Evolutionary conservation across 345 rosid species (phyloP).

Genomic region (Bruguiera parviflora): DNA sequence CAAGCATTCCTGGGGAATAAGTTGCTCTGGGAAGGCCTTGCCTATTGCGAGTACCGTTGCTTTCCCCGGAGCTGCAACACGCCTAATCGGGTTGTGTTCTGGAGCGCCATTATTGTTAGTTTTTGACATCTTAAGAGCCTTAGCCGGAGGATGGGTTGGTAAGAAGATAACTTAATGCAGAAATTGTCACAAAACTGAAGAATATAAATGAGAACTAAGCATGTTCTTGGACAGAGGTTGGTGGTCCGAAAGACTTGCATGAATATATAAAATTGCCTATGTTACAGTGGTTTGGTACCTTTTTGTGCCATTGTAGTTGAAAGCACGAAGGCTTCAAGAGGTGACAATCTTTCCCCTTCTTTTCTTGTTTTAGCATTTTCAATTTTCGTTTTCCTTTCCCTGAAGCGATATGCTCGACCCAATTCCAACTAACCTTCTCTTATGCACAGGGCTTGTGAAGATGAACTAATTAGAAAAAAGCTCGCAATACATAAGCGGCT

Average conservation of each 20-base stretch:
- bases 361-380: slow-evolving; percentile 1
- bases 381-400: neutral
- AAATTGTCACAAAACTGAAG: slow-evolving; percentile 10
- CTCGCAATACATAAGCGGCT: too few species aligned
- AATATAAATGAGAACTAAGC: slow-evolving; percentile 39
- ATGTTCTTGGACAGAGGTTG: slow-evolving; percentile 59
- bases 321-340: slow-evolving; percentile 27
- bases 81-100: slow-evolving; percentile 25
- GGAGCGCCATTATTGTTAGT: slow-evolving; percentile 23
- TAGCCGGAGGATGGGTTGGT: slow-evolving; percentile 17
- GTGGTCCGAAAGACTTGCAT: slow-evolving; percentile 44
- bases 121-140: slow-evolving; percentile 40
- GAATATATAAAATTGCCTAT: slow-evolving; percentile 30
- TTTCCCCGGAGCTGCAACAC: slow-evolving; percentile 62
- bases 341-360: slow-evolving; percentile 25
- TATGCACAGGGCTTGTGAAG: neutral
- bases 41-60: slow-evolving; percentile 90
- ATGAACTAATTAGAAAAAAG: neutral
- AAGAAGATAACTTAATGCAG: slow-evolving; percentile 2
- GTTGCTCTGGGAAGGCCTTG: slow-evolving; percentile 84
- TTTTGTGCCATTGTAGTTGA: slow-evolving; percentile 37
- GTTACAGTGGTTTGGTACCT: slow-evolving; percentile 38
- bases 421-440: slow-evolving; percentile 16
- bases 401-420: slow-evolving; percentile 1
- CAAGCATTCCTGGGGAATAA: slow-evolving; percentile 72